Evolutionary conservation across 768 basidiomycete genomes (phyloP).

Genomic region (Collybia sordida): DNA sequence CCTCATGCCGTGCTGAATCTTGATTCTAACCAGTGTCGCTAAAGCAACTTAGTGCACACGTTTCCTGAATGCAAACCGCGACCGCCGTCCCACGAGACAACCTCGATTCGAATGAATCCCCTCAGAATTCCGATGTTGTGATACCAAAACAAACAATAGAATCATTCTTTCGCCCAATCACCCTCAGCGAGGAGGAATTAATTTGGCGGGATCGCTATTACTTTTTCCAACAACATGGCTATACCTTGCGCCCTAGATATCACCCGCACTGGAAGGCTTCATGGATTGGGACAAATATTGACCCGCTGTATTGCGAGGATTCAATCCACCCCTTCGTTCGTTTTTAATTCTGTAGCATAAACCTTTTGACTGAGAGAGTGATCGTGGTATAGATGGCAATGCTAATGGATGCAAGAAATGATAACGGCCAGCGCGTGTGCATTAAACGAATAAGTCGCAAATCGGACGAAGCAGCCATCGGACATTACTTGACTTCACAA

Average conservation of each 20-base stretch:
- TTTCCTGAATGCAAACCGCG: no score
- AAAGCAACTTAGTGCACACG: no score
- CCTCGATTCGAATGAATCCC: no score
- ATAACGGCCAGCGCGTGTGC: constrained; percentile 2
- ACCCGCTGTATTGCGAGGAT: constrained; percentile 5
- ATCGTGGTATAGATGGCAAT: constrained; percentile 2
- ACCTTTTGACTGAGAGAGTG: no score
- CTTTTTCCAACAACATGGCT: constrained; percentile 23
- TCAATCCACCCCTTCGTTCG: constrained; percentile 1
- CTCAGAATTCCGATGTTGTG: background rate
- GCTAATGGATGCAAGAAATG: constrained; percentile 9
- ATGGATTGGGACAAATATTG: constrained; percentile 17
- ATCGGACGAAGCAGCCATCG: constrained; percentile 10
- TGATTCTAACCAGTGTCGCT: no score
- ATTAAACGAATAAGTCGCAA: constrained; percentile 9
- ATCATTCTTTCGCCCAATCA: background rate
- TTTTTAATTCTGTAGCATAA: no score
- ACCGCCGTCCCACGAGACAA: no score
- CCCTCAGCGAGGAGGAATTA: constrained; percentile 8
- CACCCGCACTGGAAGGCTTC: constrained; percentile 28
- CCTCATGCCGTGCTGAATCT: no score
- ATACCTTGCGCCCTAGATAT: constrained; percentile 26
- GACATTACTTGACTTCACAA: background rate
- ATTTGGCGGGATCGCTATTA: constrained; percentile 23
- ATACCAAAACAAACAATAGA: background rate